phyloP scores from a whole-genome alignment of 768 basidiomycete genomes.

The Leucocoprinus leucothites region DNA sequence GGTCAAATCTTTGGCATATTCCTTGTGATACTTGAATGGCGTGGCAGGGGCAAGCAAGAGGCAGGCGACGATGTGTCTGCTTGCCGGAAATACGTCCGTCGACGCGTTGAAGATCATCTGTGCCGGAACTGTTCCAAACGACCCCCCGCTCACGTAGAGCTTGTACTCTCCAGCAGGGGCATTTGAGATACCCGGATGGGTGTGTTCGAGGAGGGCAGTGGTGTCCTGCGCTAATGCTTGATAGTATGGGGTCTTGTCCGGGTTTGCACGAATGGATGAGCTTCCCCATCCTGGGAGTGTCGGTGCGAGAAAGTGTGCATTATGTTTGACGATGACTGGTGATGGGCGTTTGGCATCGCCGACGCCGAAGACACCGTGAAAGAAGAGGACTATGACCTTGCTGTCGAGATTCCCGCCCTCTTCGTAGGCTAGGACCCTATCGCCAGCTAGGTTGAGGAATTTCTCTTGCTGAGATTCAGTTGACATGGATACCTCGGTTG shows the following conservation, averaged over 20 bases:
- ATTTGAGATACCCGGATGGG: constrained; percentile 37
- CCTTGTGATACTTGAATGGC: constrained; percentile 43
- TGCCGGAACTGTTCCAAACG: constrained; percentile 50
- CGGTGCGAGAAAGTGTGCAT: constrained; percentile 45
- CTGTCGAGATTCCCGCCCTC: constrained; percentile 49
- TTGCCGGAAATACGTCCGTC: constrained; percentile 49
- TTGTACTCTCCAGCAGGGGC: constrained; percentile 25
- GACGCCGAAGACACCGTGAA: constrained; percentile 55
- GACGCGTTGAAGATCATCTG: constrained; percentile 56
- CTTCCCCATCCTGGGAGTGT: constrained; percentile 60
- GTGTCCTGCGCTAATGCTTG: constrained; percentile 41
- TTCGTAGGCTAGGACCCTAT: constrained; percentile 53
- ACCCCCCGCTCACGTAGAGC: constrained; percentile 50
- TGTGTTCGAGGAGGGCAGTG: constrained; percentile 43
- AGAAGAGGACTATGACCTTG: constrained; percentile 45
- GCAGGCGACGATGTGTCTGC: constrained; percentile 41
- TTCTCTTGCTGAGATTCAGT: constrained; percentile 25
- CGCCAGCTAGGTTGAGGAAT: constrained; percentile 34
- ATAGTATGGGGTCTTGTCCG: constrained; percentile 31
- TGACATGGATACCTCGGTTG: neutral
- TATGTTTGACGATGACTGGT: constrained; percentile 32
- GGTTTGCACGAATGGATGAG: constrained; percentile 36
- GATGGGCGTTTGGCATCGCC: constrained; percentile 37
- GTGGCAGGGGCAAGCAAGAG: constrained; percentile 44
- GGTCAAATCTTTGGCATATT: constrained; percentile 42